Base-by-base conservation (phyloP, 352 stramenopile genomes). In the Phytopythium chamaehyphon region DNA sequence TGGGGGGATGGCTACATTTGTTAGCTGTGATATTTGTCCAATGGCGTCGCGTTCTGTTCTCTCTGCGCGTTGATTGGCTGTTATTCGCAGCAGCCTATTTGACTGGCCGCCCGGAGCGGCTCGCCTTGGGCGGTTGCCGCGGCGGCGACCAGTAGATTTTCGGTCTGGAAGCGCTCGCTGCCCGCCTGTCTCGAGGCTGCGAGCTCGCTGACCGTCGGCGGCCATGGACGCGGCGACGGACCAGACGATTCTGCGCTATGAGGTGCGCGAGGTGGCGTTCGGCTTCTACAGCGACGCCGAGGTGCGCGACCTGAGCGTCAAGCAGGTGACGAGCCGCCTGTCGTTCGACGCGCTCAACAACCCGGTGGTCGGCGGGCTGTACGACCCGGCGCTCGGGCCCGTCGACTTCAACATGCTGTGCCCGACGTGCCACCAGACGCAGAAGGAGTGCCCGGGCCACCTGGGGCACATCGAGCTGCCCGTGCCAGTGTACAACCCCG, bases 401-500 rank as follows among this genome's bases (percentile, higher is more conserved):
- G 81, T 90, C 19, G 88, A 98, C 65, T 86, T 83, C 50, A 85
- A 88, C 61, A 78, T 88, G 59, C 81, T 96, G 57, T 99, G 93
- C 64, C 73, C 88, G 15, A 99, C 98, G 31, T 99, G 98, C 77
- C 89, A 96, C 40, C 84, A 98, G 61, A 88, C 86, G 44, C 95
- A 96, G 64, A 85, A 96, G 49, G 73, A 98, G 47, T 99, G 97
- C 62, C 96, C 97, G 0, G 98, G 98, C 18, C 97, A 99, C 75
- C 70, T 99, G 48, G 98, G 97, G 23, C 96, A 99, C 78, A 98
- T 99, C 55, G 96, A 99, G 81, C 82, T 99, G 37, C 94, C 91
- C 51, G 91, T 99, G 31, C 97, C 97, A 7, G 82, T 99, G 31
- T 99, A 99, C 67, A 97, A 99, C 72, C 97, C 97, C 0, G 78